Evolutionary conservation across 352 stramenopile species (phyloP), one percentile per base, ranked within the genome.

Genomic region (Globisporangium acanthophoron): DNA sequence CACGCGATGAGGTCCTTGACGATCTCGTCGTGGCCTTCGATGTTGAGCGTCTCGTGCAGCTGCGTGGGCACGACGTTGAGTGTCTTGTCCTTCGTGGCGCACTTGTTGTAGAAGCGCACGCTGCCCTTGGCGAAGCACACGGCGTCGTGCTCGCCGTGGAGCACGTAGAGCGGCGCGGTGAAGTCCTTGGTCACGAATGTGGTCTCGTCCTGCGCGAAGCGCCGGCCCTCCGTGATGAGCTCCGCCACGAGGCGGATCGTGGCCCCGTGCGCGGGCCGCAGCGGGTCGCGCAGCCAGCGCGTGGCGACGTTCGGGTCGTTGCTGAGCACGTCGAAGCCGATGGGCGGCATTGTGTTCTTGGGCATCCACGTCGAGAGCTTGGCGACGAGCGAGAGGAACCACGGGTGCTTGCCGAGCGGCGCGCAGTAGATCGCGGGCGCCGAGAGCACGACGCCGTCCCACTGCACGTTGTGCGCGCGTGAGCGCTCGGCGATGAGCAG

Each of bases 391-490:
- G 64, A 67, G 21, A 58, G 40, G 43, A 56, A 52, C 50, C 43
- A 58, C 41, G 56, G 44, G 46, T 56, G 51, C 62, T 68, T 65
- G 33, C 51, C 52, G 4, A 61, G 43, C 29, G 65, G 64, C 27
- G 71, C 56, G 39, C 78, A 71, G 21, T 74, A 68, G 20, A 78
- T 58, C 21, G 71, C 62, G 0, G 73, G 56, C 3, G 67, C 52
- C 1, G 67, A 79, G 2, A 88, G 48, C 43, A 86, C 70, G 1
- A 85, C 62, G 21, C 73, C 78, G 24, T 65, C 64, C 65, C 78
- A 78, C 6, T 65, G 24, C 4, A 83, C 55, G 0, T 46, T 54
- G 6, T 43, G 27, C 18, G 72, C 20, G 16, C 59, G 56, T 43
- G 63, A 73, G 41, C 57, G 58, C 37, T 64, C 59, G 27, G 31